Percentiles rank a stretch among this genome's conserved stretches.
Conservation (phyloP, 352 stramenopile species). For the Globisporangium canariense region DNA sequence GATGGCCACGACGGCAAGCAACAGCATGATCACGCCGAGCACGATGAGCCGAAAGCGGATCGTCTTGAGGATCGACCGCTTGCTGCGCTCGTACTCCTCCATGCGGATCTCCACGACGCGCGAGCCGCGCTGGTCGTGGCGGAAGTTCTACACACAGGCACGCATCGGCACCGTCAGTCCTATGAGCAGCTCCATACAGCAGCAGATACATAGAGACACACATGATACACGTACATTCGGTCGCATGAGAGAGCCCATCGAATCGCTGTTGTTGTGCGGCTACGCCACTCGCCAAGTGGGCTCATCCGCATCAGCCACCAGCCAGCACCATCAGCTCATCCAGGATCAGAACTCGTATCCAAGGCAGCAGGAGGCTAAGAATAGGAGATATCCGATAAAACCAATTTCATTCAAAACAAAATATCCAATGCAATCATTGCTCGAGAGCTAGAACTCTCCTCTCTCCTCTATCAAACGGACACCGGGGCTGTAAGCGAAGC, state of each 20-base stretch:
- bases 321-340: not conserved
- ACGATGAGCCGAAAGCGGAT: constrained; percentile 65
- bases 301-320: not conserved
- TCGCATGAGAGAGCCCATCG: constrained; percentile 55
- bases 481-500: not conserved
- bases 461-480: constrained; percentile 5
- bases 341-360: constrained; percentile 5
- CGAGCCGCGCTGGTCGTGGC: constrained; percentile 49
- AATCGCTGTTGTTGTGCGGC: constrained; percentile 8
- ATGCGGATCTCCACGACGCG: constrained; percentile 70
- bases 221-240: constrained; percentile 35
- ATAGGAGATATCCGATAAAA: constrained; percentile 1
- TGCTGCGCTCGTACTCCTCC: constrained; percentile 72
- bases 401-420: constrained; percentile 1
- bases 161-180: not conserved
- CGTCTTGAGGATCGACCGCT: constrained; percentile 67
- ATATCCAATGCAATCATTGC: not conserved
- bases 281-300: not conserved
- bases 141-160: constrained; percentile 47
- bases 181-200: not conserved
- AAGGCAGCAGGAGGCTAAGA: not conserved
- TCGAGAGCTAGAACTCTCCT: not conserved
- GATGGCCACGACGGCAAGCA: constrained; percentile 42
- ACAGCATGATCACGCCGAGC: constrained; percentile 47
- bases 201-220: not conserved